These are phyloP conservation scores for Rosa hybrid DNA, from an alignment of 331 rosid genomes.

Conservation along the genomic window DNA sequence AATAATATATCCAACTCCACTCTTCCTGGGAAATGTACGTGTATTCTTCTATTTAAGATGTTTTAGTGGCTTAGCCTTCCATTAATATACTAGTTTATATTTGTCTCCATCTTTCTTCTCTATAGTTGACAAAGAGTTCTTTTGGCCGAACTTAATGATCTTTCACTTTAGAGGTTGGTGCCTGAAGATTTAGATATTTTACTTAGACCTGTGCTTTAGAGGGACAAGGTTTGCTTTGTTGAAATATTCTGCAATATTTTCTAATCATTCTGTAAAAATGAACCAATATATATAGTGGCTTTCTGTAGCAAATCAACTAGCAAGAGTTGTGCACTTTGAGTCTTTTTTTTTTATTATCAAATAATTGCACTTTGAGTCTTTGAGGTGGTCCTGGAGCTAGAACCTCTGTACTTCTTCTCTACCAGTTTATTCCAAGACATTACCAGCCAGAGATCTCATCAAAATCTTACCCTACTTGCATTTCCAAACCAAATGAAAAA, in stretches of 20 bases:
- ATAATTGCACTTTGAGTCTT: constrained; percentile 8
- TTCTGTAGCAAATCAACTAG: neutral
- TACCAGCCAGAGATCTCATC: constrained; percentile 25
- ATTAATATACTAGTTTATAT: neutral
- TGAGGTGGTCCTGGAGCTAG: constrained; percentile 29
- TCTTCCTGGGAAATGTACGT: neutral
- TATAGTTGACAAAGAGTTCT: neutral
- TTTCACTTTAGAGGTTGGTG: constrained; percentile 3
- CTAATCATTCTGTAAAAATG: neutral
- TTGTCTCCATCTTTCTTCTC: constrained; percentile 2
- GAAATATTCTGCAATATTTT: neutral
- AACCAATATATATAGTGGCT: neutral
- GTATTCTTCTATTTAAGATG: neutral
- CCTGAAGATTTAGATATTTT: neutral
- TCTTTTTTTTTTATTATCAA: too few species aligned
- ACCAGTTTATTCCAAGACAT: constrained; percentile 16
- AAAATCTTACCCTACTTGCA: constrained; percentile 39
- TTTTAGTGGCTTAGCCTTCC: neutral
- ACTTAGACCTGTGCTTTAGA: neutral
- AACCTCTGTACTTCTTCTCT: neutral
- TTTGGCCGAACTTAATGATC: neutral
- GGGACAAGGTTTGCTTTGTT: neutral
- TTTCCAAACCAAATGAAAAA: constrained; percentile 12
- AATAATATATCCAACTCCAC: neutral
- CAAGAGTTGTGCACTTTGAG: constrained; percentile 17